These are phyloP conservation scores for Brassica cretica DNA, from an alignment of 345 rosid species.

Conservation along the genomic window DNA sequence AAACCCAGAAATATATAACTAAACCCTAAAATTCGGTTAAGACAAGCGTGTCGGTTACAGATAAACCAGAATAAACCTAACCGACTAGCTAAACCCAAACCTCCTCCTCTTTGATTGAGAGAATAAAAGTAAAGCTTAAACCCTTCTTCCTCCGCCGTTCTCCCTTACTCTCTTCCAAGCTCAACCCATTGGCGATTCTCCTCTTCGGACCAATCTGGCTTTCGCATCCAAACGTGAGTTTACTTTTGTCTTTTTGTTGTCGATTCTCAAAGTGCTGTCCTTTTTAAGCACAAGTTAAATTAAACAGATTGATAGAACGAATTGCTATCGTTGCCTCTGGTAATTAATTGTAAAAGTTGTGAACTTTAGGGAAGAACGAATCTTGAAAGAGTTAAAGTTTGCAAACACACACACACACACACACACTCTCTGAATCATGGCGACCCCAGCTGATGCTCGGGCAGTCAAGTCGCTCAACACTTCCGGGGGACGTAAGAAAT, in stretches of 20 bases:
- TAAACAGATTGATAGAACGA: not conserved
- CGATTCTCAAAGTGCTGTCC: not conserved
- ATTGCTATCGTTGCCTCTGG: not conserved
- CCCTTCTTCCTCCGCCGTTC: slow-evolving; percentile 37
- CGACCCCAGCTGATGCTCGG: slow-evolving; percentile 52
- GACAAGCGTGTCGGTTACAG: not conserved
- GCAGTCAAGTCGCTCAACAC: slow-evolving; percentile 89
- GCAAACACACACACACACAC: not conserved
- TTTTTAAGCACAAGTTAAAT: not conserved
- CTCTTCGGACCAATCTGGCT: not conserved
- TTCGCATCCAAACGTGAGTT: slow-evolving; percentile 6
- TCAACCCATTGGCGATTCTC: not conserved
- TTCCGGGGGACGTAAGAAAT: slow-evolving; percentile 68
- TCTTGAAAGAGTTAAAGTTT: not conserved
- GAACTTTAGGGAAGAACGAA: slow-evolving; percentile 12
- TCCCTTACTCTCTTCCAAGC: not conserved
- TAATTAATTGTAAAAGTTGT: not conserved
- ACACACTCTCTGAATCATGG: slow-evolving; percentile 30
- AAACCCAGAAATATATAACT: not conserved
- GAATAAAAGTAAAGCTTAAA: slow-evolving; percentile 24
- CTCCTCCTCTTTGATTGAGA: slow-evolving; percentile 1
- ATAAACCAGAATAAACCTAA: not conserved
- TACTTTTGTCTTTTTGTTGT: not conserved
- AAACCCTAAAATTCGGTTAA: not conserved
- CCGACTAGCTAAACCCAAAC: not conserved